phyloP scores from a whole-genome alignment of 306 rosid genomes.

The Castanospermum australe region DNA sequence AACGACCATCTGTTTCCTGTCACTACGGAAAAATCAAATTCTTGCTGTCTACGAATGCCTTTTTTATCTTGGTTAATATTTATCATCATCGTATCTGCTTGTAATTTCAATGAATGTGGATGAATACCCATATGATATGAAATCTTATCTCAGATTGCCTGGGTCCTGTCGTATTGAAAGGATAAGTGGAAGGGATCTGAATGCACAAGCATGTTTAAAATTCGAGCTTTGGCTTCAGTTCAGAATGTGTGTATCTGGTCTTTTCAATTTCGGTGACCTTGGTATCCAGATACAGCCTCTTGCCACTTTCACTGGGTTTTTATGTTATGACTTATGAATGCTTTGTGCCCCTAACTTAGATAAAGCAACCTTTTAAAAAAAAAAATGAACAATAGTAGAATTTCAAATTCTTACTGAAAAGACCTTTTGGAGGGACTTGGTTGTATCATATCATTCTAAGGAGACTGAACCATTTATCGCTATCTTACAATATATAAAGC shows the following conservation, averaged over 20 bases:
- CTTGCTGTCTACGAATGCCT: background rate
- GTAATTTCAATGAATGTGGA: background rate
- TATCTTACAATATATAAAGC: too few relatives aligned
- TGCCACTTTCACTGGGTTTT: constrained; percentile 17
- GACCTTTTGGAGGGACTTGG: background rate
- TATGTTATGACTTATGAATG: background rate
- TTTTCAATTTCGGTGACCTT: background rate
- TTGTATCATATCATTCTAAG: background rate
- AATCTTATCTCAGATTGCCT: constrained; percentile 14
- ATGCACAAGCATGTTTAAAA: background rate
- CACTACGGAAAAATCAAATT: background rate
- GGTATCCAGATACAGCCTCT: background rate
- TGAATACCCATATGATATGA: background rate
- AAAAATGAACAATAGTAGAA: background rate
- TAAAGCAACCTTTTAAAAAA: background rate
- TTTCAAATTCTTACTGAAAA: background rate
- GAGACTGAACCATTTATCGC: background rate
- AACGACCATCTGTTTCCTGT: background rate
- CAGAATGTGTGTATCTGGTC: background rate
- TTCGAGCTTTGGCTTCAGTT: background rate
- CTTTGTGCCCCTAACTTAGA: constrained; percentile 8
- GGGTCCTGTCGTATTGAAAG: background rate
- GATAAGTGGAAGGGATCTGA: background rate
- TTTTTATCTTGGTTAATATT: background rate
- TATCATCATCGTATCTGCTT: background rate